phyloP scores from a whole-genome alignment of 2,329 filamentous ascomycete genomes.

The Akanthomyces uredinophilus region DNA sequence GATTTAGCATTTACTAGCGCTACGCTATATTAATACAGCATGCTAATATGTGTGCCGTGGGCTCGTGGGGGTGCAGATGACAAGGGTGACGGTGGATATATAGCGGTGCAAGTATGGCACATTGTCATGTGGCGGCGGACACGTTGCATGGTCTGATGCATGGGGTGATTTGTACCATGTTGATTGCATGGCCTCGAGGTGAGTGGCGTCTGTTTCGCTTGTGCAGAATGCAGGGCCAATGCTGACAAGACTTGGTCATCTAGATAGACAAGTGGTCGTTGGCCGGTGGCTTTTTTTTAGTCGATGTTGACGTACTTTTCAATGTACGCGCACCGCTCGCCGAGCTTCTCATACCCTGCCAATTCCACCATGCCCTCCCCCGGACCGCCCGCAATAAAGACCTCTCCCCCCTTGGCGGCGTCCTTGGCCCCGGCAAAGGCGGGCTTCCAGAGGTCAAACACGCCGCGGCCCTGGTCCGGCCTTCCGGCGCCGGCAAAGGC shows the following conservation, averaged over 20 bases:
- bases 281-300: background rate
- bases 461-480: conserved; percentile 19
- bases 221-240: no score
- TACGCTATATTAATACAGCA: conserved; percentile 12
- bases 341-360: background rate
- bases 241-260: no score
- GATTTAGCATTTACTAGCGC: conserved; percentile 13
- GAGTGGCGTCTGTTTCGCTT: no score
- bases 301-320: background rate
- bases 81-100: background rate
- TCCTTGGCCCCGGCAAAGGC: background rate
- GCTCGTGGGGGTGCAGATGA: conserved; percentile 1
- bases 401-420: background rate
- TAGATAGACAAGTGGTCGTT: no score
- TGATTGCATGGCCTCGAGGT: no score
- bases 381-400: background rate
- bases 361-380: background rate
- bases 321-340: background rate
- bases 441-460: background rate
- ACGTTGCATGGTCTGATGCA: background rate
- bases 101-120: background rate
- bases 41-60: background rate
- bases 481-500: conserved; percentile 36
- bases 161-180: background rate
- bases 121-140: background rate